Evolutionary conservation across 495 filamentous ascomycete species (phyloP).

Genomic region (Friedmanniomyces simplex): DNA sequence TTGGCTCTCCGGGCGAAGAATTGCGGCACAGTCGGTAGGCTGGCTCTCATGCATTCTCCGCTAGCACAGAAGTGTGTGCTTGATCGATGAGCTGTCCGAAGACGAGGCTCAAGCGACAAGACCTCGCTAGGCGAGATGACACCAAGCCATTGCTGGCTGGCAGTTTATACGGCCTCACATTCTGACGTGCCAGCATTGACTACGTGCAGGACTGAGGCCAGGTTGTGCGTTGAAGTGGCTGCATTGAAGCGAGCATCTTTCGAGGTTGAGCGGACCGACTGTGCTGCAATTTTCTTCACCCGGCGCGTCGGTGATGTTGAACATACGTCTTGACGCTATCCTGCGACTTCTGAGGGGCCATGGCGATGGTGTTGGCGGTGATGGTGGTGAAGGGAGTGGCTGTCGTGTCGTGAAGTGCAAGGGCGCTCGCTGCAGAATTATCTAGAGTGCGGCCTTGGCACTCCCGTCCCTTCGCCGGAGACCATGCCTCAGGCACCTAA

Average conservation of each 20-base stretch:
- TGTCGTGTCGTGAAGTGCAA: not conserved
- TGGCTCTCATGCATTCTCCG: conserved; percentile 64
- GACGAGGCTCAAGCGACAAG: conserved; percentile 64
- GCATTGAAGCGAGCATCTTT: conserved; percentile 23
- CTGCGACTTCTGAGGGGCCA: conserved; percentile 16
- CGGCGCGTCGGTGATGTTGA: conserved; percentile 3
- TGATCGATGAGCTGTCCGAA: conserved; percentile 55
- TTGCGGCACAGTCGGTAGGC: conserved; percentile 59
- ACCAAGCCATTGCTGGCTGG: conserved; percentile 1
- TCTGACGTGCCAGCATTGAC: conserved; percentile 50
- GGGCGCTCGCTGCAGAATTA: not conserved
- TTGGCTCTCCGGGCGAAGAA: conserved; percentile 65
- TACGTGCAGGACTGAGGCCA: conserved; percentile 24
- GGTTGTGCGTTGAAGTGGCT: conserved; percentile 38
- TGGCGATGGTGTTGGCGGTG: conserved; percentile 14
- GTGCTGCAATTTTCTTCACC: conserved; percentile 22
- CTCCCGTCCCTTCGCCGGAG: not conserved
- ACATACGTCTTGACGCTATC: conserved; percentile 23
- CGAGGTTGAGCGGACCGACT: conserved; percentile 19
- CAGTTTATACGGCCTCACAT: conserved; percentile 19
- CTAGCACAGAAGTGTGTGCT: conserved; percentile 62
- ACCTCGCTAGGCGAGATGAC: conserved; percentile 40
- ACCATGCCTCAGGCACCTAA: not conserved
- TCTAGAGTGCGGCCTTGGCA: not conserved
- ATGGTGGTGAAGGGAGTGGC: not conserved